Conservation (phyloP, 345 rosid species). For the Ceriops tagal region DNA sequence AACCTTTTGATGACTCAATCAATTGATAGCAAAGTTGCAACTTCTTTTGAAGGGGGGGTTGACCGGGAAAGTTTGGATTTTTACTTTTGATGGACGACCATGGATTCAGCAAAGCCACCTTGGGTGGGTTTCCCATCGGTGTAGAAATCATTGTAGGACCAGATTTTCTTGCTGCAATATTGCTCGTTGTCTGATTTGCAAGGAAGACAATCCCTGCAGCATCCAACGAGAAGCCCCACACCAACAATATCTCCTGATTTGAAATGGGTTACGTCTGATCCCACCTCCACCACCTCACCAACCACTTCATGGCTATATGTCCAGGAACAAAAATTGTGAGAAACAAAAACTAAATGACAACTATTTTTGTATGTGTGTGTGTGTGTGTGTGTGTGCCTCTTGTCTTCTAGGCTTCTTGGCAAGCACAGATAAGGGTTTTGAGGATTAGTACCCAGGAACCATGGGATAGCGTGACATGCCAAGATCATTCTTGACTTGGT, state of each 20-base stretch:
- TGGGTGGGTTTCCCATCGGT: conserved; percentile 74
- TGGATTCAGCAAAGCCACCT: conserved; percentile 69
- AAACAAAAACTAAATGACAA: too few relatives aligned
- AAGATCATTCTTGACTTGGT: conserved; percentile 63
- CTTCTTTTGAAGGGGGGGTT: neutral
- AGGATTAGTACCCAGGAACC: conserved; percentile 62
- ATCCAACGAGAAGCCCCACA: conserved; percentile 60
- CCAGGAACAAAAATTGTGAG: neutral
- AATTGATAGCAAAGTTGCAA: neutral
- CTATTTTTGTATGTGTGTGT: too few relatives aligned
- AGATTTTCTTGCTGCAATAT: conserved; percentile 57
- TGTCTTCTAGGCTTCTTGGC: too few relatives aligned
- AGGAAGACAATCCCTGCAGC: conserved; percentile 53
- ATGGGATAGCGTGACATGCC: conserved; percentile 60
- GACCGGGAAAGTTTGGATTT: neutral
- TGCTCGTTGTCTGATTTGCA: conserved; percentile 66
- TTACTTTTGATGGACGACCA: conserved; percentile 70
- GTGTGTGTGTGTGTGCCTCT: too few relatives aligned
- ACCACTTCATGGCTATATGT: conserved; percentile 64
- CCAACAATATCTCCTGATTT: conserved; percentile 67
- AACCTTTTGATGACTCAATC: neutral
- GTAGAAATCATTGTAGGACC: conserved; percentile 57
- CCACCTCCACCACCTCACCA: conserved; percentile 68
- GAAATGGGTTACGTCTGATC: conserved; percentile 60
- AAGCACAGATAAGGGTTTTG: neutral